Conservation (phyloP, 192 early-diverging fungal genomes). For the Gonapodya prolifera region DNA sequence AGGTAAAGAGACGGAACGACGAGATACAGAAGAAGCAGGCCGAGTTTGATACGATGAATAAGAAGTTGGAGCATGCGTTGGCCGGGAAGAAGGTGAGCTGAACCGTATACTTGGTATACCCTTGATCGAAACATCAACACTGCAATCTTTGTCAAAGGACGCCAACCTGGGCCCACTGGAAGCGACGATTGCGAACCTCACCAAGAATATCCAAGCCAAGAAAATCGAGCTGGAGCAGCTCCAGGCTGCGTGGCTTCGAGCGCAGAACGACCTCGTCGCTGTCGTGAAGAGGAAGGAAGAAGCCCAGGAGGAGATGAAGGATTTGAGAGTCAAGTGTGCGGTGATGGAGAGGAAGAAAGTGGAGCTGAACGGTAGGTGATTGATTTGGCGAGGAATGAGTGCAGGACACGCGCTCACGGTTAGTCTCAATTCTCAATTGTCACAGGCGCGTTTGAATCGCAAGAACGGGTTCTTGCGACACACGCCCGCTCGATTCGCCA, state of each 20-base stretch:
- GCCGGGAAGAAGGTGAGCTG: constrained; percentile 24
- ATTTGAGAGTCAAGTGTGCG: constrained; percentile 37
- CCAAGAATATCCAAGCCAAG: constrained; percentile 30
- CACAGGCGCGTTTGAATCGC: constrained; percentile 30
- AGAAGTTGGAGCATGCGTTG: constrained; percentile 39
- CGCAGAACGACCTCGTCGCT: constrained; percentile 44
- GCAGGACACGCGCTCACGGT: not conserved
- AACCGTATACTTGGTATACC: not conserved
- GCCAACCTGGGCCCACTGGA: constrained; percentile 44
- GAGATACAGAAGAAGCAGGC: constrained; percentile 42
- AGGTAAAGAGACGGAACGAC: constrained; percentile 42
- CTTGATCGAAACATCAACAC: not conserved
- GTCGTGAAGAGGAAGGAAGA: constrained; percentile 28
- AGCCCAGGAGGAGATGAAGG: constrained; percentile 32
- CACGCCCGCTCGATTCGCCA: constrained; percentile 38
- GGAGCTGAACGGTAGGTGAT: constrained; percentile 36
- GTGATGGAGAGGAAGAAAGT: constrained; percentile 43
- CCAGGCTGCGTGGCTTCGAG: constrained; percentile 41
- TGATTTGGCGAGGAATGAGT: not conserved
- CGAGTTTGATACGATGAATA: constrained; percentile 49
- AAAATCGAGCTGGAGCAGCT: constrained; percentile 40
- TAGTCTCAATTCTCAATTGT: not conserved
- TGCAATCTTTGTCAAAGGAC: constrained; percentile 16
- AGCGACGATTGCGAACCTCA: constrained; percentile 50
- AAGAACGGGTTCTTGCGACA: constrained; percentile 37